These are phyloP conservation scores for Uromyces viciae-fabae DNA, from an alignment of 1,284 basidiomycete genomes.

Conservation along the genomic window DNA sequence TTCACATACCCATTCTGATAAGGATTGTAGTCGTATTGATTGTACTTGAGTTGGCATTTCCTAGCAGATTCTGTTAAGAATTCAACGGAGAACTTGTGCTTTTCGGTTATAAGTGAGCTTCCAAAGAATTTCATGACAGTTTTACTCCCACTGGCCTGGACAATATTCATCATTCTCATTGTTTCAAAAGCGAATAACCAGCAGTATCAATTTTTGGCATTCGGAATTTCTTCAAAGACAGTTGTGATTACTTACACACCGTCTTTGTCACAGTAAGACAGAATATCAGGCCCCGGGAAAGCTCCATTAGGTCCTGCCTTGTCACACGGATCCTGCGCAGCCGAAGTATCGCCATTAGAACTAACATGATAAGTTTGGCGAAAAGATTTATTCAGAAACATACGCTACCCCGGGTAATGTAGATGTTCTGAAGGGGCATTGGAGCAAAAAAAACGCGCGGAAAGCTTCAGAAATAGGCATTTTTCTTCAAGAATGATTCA, in stretches of 20 bases:
- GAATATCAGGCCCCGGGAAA: conserved; percentile 17
- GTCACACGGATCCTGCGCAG: conserved; percentile 22
- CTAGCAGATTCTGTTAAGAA: conserved; percentile 33
- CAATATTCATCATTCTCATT: conserved; percentile 46
- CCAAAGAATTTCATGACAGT: conserved; percentile 30
- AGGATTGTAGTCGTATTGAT: conserved; percentile 36
- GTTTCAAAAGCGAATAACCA: background rate
- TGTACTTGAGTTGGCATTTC: conserved; percentile 40
- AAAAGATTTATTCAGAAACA: background rate
- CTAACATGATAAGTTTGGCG: background rate
- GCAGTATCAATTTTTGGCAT: too few species aligned
- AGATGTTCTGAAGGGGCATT: conserved; percentile 15
- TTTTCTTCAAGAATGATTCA: too few species aligned
- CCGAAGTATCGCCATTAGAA: conserved; percentile 18
- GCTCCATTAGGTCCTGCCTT: conserved; percentile 30
- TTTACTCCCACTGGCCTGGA: conserved; percentile 22
- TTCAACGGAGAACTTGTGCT: conserved; percentile 24
- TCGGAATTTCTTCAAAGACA: background rate
- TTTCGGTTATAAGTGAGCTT: conserved; percentile 4
- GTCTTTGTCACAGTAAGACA: conserved; percentile 36
- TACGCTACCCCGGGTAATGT: conserved; percentile 41
- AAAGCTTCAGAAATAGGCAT: background rate
- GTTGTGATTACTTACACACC: conserved; percentile 23
- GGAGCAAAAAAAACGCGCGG: background rate
- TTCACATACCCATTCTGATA: conserved; percentile 23